Conservation (phyloP, 768 basidiomycete genomes). For the Strobilomyces dryophilus region DNA sequence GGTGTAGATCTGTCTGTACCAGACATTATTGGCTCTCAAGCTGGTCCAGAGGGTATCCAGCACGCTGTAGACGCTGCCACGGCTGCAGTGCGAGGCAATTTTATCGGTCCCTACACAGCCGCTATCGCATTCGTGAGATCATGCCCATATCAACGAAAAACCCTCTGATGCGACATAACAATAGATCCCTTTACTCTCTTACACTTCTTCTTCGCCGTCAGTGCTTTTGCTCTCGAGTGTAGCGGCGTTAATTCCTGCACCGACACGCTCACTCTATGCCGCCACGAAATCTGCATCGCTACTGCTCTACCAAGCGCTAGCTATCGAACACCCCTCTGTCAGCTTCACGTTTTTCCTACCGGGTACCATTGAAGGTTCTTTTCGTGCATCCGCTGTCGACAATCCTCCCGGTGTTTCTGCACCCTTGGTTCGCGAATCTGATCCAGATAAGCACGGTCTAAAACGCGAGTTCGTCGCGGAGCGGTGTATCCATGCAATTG, state of each 20-base stretch:
- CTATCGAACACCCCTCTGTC: constrained; percentile 75
- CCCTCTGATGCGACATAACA: neutral
- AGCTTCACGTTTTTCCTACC: constrained; percentile 61
- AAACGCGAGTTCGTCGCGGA: constrained; percentile 57
- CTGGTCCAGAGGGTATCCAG: constrained; percentile 54
- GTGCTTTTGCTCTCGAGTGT: constrained; percentile 77
- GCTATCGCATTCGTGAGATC: constrained; percentile 66
- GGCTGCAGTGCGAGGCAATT: constrained; percentile 61
- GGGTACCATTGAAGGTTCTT: constrained; percentile 69
- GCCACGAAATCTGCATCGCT: constrained; percentile 81
- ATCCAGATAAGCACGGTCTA: constrained; percentile 57
- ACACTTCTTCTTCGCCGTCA: constrained; percentile 62
- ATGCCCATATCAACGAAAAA: neutral
- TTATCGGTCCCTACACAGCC: constrained; percentile 62
- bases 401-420: constrained; percentile 29
- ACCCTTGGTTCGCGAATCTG: constrained; percentile 35
- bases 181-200: constrained; percentile 73
- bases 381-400: constrained; percentile 79
- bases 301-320: constrained; percentile 69
- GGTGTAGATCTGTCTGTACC: constrained; percentile 40
- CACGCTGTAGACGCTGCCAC: constrained; percentile 51
- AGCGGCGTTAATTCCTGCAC: constrained; percentile 78
- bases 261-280: constrained; percentile 79
- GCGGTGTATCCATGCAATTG: constrained; percentile 57
- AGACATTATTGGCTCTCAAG: constrained; percentile 33